Conservation (phyloP, 768 basidiomycete species). For the Mycena rosella region DNA sequence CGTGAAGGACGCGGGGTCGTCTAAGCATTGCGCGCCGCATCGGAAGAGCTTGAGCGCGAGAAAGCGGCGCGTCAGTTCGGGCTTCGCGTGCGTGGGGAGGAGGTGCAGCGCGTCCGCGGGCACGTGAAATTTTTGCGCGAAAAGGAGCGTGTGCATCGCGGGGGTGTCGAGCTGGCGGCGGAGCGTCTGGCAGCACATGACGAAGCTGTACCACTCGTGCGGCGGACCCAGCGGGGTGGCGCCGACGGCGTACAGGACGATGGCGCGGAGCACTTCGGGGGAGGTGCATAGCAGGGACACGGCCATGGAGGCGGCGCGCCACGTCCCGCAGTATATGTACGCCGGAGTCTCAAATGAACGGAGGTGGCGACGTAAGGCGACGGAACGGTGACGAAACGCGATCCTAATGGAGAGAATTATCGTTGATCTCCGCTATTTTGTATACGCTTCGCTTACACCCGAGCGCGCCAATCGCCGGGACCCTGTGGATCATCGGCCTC, state of each 20-base stretch:
- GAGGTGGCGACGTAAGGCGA: conserved; percentile 20
- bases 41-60: conserved; percentile 60
- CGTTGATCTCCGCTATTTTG: conserved; percentile 31
- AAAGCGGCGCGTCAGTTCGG: conserved; percentile 62
- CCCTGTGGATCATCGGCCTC: conserved; percentile 29
- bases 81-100: conserved; percentile 49
- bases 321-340: conserved; percentile 24
- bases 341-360: conserved; percentile 24
- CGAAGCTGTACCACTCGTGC: conserved; percentile 29
- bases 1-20: conserved; percentile 52
- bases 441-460: conserved; percentile 15
- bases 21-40: conserved; percentile 37
- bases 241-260: conserved; percentile 20
- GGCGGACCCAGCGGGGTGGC: conserved; percentile 23
- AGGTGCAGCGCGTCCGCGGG: conserved; percentile 57
- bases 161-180: conserved; percentile 28
- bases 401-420: conserved; percentile 24
- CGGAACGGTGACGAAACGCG: background rate
- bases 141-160: conserved; percentile 50
- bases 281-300: conserved; percentile 28
- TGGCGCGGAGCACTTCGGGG: conserved; percentile 28
- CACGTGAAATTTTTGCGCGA: conserved; percentile 64
- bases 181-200: conserved; percentile 25
- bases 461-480: conserved; percentile 33
- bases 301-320: conserved; percentile 6